Conservation (phyloP, 257 asterid genomes). For the Datura wrightii region DNA sequence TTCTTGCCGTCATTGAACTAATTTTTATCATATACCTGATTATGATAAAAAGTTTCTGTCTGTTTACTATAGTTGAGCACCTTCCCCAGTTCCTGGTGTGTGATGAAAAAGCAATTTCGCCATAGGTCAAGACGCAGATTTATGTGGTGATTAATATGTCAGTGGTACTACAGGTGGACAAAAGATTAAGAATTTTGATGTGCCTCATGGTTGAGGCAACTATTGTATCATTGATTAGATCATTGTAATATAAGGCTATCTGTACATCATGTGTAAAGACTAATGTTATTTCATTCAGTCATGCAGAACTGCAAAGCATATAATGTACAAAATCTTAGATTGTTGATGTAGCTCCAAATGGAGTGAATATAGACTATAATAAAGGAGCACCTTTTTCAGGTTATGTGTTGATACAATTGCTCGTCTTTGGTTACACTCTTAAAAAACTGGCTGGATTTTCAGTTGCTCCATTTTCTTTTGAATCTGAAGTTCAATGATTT, state of each 20-base stretch:
- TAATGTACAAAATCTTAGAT: background rate
- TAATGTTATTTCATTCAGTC: background rate
- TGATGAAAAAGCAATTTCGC: conserved; percentile 72
- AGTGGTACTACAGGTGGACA: background rate
- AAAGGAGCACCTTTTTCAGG: conserved; percentile 4
- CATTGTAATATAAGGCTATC: background rate
- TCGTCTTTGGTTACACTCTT: background rate
- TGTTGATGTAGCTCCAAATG: conserved; percentile 14
- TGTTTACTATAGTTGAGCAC: conserved; percentile 68
- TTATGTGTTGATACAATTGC: background rate
- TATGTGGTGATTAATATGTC: conserved; percentile 53
- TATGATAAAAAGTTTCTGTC: conserved; percentile 23
- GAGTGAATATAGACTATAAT: background rate
- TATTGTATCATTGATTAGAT: background rate
- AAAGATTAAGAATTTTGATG: background rate
- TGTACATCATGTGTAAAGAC: background rate
- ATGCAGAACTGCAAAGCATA: background rate
- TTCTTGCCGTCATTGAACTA: background rate
- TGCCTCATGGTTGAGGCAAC: conserved; percentile 12
- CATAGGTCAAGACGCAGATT: conserved; percentile 61
- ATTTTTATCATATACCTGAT: conserved; percentile 19
- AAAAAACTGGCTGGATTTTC: background rate
- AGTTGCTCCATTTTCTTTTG: conserved; percentile 3
- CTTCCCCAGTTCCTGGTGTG: conserved; percentile 77
- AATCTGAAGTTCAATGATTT: background rate